Evolutionary conservation across 2,329 filamentous ascomycete species (phyloP), one percentile per base, ranked within the genome.

Genomic region (Fusarium xyrophilum): DNA sequence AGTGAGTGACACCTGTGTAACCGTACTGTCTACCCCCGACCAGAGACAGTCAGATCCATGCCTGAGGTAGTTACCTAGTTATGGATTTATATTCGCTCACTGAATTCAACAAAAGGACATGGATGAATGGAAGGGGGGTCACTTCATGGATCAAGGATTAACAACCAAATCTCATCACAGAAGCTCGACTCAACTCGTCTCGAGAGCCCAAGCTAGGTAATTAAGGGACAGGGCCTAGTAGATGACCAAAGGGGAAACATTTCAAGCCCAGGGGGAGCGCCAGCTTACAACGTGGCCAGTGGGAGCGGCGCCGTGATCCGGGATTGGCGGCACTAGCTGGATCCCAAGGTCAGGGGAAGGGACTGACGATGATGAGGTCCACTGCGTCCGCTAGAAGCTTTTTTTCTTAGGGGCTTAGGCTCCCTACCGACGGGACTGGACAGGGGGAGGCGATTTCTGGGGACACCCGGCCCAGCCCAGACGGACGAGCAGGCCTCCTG

Each of bases 241-340:
- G 38, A 61, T 50, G 61, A 46, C 23, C 38, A 50, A 25, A 56
- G 57, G 65, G 60, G 53, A 40, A 56, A 61, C 62, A 59, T 53
- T 60, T 65, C 53, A 40, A 19, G 51, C 30, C 61, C 65, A 66
- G 61, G 61, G 65, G 47, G 47, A 60, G 36, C 46, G 42, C 62
- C 57, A 69, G 52, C 51, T 69, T 52, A 46, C 48, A 70, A 47
- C 60, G 65, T 56, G 60, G 51, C 71, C 71, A 73, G 71, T 72
- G 68, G 71, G 69, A 73, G 33, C 35, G 56, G 60, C 69, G 53
- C 71, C 71, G 69, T 50, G 47, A 39, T 44, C 71, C 70, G 68
- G 71, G 71, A 61, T 73, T 54, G 57, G 56, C 53, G 65, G 65
- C 56, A 60, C 62, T 60, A 69, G 57, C 47, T 55, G 57, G 36